phyloP scores from a whole-genome alignment of 148 eudicot genomes.

The Amaranthus hypochondriacus region DNA sequence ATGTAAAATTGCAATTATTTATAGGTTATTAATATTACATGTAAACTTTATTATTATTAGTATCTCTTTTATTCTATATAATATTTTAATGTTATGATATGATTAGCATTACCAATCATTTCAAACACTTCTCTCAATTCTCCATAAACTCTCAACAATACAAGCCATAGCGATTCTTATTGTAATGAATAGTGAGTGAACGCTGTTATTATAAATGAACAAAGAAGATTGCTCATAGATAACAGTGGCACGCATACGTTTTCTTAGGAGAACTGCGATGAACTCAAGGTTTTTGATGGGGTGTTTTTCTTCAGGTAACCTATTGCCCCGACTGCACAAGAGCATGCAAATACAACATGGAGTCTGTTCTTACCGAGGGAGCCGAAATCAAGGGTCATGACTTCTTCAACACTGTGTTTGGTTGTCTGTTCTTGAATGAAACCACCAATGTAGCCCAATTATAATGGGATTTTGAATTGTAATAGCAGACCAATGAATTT shows the following conservation, averaged over 20 bases:
- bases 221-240: neutral
- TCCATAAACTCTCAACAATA: too few species aligned
- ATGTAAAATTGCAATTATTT: too few species aligned
- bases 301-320: conserved; percentile 53
- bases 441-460: conserved; percentile 47
- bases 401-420: conserved; percentile 75
- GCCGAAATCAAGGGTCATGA: conserved; percentile 48
- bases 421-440: conserved; percentile 80
- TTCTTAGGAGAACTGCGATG: neutral
- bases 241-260: neutral
- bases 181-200: neutral
- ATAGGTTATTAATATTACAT: too few species aligned
- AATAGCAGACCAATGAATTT: neutral
- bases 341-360: conserved; percentile 72
- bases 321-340: conserved; percentile 93
- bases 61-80: too few species aligned
- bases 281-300: neutral
- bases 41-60: too few species aligned
- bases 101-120: too few species aligned
- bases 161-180: neutral
- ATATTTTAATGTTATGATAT: too few species aligned
- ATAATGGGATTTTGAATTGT: conserved; percentile 9
- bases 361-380: conserved; percentile 38
- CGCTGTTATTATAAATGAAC: neutral
- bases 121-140: too few species aligned